phyloP scores from a whole-genome alignment of 306 rosid species.

The Prunus padus region DNA sequence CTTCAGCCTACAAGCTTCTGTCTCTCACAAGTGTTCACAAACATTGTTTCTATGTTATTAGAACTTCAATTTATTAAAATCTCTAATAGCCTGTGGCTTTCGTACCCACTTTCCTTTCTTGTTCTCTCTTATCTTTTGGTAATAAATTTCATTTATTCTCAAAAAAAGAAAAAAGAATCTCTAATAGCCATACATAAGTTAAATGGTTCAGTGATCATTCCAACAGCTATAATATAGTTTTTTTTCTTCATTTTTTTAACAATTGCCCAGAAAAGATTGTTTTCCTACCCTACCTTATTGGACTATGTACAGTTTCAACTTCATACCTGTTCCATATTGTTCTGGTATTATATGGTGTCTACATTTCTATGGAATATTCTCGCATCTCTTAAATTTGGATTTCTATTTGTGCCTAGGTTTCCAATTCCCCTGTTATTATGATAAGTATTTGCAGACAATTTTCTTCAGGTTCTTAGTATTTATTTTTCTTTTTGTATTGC shows the following conservation, averaged over 20 bases:
- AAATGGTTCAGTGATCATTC: background rate
- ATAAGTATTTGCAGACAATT: conserved; percentile 1
- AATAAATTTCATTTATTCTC: too few species aligned
- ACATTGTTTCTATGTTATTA: background rate
- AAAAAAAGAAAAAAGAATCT: background rate
- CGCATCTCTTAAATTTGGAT: background rate
- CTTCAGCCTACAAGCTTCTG: background rate
- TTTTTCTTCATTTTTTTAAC: background rate
- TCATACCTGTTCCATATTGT: background rate
- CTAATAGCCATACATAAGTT: background rate
- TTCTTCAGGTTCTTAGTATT: conserved; percentile 7
- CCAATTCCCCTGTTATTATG: background rate
- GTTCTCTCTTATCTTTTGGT: too few species aligned
- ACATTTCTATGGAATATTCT: background rate
- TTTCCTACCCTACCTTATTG: background rate
- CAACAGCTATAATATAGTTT: background rate
- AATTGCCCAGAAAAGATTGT: background rate
- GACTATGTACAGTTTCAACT: background rate
- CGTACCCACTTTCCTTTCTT: too few species aligned
- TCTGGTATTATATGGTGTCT: background rate
- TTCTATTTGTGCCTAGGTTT: background rate
- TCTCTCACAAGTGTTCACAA: background rate
- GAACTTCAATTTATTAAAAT: background rate
- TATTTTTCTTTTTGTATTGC: conserved; percentile 27
- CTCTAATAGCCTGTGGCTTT: background rate